phyloP scores from a whole-genome alignment of 768 basidiomycete species.

The Panellus pusillus region DNA sequence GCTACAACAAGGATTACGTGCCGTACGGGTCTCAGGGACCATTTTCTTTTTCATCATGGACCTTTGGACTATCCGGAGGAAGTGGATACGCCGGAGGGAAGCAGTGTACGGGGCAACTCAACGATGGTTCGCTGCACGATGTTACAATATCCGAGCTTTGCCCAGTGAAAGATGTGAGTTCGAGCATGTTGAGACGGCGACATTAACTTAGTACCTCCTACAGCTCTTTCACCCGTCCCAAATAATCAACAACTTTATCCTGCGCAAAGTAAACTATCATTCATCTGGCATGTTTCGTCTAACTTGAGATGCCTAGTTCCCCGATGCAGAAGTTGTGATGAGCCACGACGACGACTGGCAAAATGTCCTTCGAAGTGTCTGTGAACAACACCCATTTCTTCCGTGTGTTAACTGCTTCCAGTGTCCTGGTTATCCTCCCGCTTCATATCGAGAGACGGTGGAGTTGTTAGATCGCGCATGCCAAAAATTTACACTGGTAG shows the following conservation, averaged over 20 bases:
- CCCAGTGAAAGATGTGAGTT: background rate
- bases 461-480: no score
- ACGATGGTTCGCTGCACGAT: background rate
- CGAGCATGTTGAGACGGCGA: no score
- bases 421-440: no score
- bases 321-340: constrained; percentile 1
- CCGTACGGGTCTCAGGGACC: constrained; percentile 1
- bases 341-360: constrained; percentile 16
- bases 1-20: background rate
- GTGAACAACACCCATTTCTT: no score
- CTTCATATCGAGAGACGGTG: no score
- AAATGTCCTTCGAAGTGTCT: constrained; percentile 3
- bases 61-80: background rate
- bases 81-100: background rate
- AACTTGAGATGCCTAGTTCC: background rate
- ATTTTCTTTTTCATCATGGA: constrained; percentile 1
- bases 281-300: no score
- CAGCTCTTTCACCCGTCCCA: constrained; percentile 5
- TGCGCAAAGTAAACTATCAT: background rate
- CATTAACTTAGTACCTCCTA: no score
- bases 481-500: no score
- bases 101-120: background rate
- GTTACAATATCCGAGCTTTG: background rate
- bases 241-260: constrained; percentile 2
- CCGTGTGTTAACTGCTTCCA: no score